A percentile compares a stretch with the other conserved stretches of the same genome.
Conservation (phyloP, 2,329 filamentous ascomycete species). For the Colletotrichum plurivorum region DNA sequence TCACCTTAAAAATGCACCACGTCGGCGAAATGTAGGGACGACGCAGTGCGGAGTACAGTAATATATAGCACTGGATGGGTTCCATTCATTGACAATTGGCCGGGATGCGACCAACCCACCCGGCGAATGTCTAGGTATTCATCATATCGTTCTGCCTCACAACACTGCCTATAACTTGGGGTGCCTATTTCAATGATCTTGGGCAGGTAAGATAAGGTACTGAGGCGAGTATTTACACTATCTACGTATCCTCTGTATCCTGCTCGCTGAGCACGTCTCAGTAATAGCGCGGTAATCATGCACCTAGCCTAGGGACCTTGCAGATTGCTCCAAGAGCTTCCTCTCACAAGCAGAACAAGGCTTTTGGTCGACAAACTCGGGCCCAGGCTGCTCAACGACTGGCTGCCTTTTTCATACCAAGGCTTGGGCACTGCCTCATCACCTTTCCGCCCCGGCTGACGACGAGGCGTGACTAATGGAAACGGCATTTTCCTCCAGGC, state of each 20-base stretch:
- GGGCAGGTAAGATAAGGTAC: no score
- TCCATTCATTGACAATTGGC: no score
- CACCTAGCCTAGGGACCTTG: constrained; percentile 22
- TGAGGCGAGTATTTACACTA: no score
- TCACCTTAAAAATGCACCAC: not conserved
- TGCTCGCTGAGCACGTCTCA: no score
- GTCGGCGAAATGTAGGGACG: not conserved
- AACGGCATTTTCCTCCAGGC: constrained; percentile 9
- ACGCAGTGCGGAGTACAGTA: constrained; percentile 22
- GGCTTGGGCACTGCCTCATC: not conserved
- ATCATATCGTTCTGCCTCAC: no score
- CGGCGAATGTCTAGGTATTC: no score
- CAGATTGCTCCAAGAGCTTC: constrained; percentile 11
- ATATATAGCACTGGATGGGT: no score
- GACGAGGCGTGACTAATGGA: not conserved
- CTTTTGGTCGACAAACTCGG: not conserved
- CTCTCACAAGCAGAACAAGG: not conserved
- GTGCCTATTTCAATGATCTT: no score
- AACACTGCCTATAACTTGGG: no score
- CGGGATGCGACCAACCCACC: no score
- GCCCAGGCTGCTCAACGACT: not conserved
- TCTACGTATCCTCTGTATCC: no score
- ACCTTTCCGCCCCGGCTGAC: not conserved
- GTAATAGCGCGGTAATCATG: constrained; percentile 3
- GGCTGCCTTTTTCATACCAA: not conserved